Evolutionary conservation across 1,139 yeast species (phyloP).

Genomic region (Magnusiomyces paraingens): DNA sequence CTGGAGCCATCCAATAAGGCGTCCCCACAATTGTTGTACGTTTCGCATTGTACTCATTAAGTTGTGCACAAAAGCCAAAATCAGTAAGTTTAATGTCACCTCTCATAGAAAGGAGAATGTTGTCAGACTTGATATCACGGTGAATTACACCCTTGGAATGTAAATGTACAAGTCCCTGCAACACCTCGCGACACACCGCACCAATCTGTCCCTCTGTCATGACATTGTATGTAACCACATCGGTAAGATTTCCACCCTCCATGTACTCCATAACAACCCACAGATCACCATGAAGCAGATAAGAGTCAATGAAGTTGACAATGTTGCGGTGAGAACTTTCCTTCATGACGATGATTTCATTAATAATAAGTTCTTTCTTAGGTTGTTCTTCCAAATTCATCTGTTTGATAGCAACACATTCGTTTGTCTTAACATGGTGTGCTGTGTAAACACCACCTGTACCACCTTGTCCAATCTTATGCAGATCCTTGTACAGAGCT

Average conservation of each 20-base stretch:
- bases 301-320: constrained; percentile 88
- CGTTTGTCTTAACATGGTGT: constrained; percentile 52
- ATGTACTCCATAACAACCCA: constrained; percentile 98
- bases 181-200: constrained; percentile 88
- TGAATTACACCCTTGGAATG: constrained; percentile 94
- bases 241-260: constrained; percentile 97
- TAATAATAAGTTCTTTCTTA: constrained; percentile 85
- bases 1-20: constrained; percentile 99
- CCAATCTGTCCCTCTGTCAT: constrained; percentile 98
- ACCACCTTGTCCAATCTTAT: constrained; percentile 96
- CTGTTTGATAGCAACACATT: constrained; percentile 88
- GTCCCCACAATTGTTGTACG: constrained; percentile 99
- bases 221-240: constrained; percentile 88
- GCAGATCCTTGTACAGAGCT: constrained; percentile 55
- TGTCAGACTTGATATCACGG: constrained; percentile 93
- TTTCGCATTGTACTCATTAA: constrained; percentile 75
- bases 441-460: constrained; percentile 97
- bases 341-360: constrained; percentile 93
- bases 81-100: constrained; percentile 83
- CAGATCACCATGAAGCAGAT: constrained; percentile 55
- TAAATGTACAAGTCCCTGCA: constrained; percentile 75
- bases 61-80: constrained; percentile 88
- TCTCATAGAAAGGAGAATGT: constrained; percentile 68
- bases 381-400: constrained; percentile 94
- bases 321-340: constrained; percentile 87